Evolutionary conservation across 2,329 filamentous ascomycete species (phyloP), one percentile per base, ranked within the genome.

Genomic region (Aureobasidium musti): DNA sequence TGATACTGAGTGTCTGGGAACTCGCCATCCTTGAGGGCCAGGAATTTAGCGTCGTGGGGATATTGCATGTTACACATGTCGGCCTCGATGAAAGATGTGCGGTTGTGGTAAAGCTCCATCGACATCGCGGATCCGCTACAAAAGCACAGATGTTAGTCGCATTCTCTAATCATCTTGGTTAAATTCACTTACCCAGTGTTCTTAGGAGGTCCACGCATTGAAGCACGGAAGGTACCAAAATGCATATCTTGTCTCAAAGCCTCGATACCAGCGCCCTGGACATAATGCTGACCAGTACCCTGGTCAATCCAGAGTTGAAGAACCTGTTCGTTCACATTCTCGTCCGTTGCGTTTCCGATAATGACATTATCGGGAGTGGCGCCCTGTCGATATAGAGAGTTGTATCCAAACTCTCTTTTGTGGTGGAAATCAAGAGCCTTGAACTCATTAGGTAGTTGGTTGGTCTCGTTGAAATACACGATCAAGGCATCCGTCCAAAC

Each of bases 401-500:
- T 81, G 79, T 80, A 83, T 53, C 80, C 79, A 68, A 79, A 80
- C 61, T 82, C 81, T 67, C 79, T 80, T 28, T 75, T 75, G 70
- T 82, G 75, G 57, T 73, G 72, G 69, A 79, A 83, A 26, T 76
- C 70, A 66, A 80, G 75, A 7, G 77, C 72, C 8, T 78, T 60
- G 65, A 83, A 80, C 7, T 74, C 67, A 3, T 70, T 63, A 17
- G 76, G 75, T 14, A 79, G 65, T 19, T 63, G 72, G 8, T 70
- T 70, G 2, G 81, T 80, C 67, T 83, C 82, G 69, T 83, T 83
- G 76, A 83, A 83, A 72, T 83, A 83, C 5, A 80, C 74, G 56
- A 83, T 80, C 30, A 81, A 76, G 8, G 79, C 79, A 52, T 83
- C 81, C 0, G 81, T 83, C 68, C 79, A 83, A 13, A 81, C 69